These are phyloP conservation scores for Solanum paucissectum DNA, from an alignment of 257 asterid species.

Conservation along the genomic window DNA sequence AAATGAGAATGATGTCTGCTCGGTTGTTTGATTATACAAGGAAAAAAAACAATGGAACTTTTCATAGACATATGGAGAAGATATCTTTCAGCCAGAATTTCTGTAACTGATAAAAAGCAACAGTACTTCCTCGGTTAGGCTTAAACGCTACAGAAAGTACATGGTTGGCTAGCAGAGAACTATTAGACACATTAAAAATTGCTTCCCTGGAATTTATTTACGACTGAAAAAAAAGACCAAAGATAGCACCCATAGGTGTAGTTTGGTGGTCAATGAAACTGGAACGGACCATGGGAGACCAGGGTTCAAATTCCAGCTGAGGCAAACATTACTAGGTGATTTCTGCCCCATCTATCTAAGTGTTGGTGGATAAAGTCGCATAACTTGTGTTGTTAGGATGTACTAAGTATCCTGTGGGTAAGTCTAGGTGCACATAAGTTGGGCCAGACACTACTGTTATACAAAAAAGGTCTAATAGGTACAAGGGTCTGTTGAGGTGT, in stretches of 20 bases:
- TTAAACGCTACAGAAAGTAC: too few species aligned
- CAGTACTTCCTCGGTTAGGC: too few species aligned
- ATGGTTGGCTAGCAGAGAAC: not conserved
- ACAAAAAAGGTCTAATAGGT: not conserved
- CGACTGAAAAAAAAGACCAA: not conserved
- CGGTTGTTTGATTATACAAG: not conserved
- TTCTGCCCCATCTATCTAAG: not conserved
- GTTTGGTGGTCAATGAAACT: not conserved
- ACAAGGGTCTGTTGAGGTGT: not conserved
- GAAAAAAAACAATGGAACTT: not conserved
- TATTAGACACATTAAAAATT: not conserved
- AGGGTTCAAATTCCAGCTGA: not conserved
- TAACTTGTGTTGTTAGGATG: not conserved
- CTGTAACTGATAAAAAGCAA: too few species aligned
- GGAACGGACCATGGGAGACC: not conserved
- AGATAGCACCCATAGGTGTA: not conserved
- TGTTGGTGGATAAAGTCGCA: not conserved
- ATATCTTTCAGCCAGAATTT: not conserved
- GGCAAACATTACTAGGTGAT: not conserved
- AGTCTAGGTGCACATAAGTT: not conserved
- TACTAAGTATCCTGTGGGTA: not conserved
- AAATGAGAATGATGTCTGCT: not conserved
- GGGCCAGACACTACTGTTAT: not conserved
- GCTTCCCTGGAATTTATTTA: not conserved
- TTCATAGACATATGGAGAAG: not conserved